phyloP scores from a whole-genome alignment of 768 basidiomycete genomes.

The Chalciporus pseudorubinellus region DNA sequence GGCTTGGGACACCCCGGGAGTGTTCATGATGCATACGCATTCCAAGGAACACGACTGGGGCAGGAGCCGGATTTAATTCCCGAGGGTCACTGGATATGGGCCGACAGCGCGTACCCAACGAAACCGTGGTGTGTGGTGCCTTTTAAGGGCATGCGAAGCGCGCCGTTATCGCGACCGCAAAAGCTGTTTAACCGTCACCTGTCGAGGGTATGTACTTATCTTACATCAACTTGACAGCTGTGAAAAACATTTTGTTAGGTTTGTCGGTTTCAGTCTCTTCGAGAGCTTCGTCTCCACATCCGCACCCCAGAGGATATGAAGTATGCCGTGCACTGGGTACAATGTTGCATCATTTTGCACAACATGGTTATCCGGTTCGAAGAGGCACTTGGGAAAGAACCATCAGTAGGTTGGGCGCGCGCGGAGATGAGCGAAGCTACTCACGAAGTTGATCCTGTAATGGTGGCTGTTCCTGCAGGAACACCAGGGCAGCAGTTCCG shows the following conservation, averaged over 20 bases:
- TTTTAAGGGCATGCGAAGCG: not conserved
- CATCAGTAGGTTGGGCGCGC: not conserved
- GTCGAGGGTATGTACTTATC: constrained; percentile 9
- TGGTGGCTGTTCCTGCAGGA: too few species aligned
- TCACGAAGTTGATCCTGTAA: not conserved
- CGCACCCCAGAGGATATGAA: not conserved
- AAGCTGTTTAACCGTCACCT: constrained; percentile 2
- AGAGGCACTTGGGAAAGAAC: not conserved
- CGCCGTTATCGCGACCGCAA: not conserved
- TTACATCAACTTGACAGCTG: not conserved
- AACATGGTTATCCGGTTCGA: constrained; percentile 13
- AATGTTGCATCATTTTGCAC: constrained; percentile 10
- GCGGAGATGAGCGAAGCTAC: not conserved
- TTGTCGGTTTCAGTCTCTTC: constrained; percentile 4
- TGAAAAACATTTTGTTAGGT: not conserved
- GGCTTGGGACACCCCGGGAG: constrained; percentile 7
- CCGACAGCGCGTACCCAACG: constrained; percentile 11
- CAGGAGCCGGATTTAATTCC: not conserved
- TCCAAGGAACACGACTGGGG: not conserved
- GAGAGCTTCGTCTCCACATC: not conserved
- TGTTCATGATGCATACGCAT: constrained; percentile 7
- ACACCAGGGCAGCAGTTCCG: too few species aligned
- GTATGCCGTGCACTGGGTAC: not conserved
- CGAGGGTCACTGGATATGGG: constrained; percentile 10
- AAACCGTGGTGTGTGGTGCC: constrained; percentile 5